A percentile compares a stretch with the other conserved stretches of the same genome.
Evolutionary conservation across 1,284 basidiomycete species (phyloP).

Genomic region (Naganishia albida): DNA sequence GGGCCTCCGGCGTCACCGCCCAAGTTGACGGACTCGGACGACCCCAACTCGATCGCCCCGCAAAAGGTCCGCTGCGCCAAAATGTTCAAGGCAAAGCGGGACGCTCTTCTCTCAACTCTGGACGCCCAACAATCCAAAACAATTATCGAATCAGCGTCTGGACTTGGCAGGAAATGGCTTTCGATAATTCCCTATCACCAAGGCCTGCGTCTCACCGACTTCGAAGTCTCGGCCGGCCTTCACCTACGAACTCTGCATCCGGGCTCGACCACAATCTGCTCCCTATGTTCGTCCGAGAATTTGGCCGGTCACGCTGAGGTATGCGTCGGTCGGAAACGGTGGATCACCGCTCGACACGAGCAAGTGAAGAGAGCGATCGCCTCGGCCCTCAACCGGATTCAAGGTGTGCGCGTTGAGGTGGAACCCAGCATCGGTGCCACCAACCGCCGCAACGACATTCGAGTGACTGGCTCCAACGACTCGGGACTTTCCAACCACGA

Average conservation of each 20-base stretch:
- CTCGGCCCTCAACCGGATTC: not conserved
- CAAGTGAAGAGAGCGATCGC: not conserved
- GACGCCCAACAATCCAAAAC: slow-evolving; percentile 2
- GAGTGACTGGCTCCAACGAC: not conserved
- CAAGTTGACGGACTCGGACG: no score
- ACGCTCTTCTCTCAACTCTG: not conserved
- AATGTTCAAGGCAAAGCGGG: not conserved
- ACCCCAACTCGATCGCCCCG: no score
- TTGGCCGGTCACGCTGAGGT: slow-evolving; percentile 3
- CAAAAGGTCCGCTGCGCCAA: no score
- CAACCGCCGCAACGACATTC: slow-evolving; percentile 1
- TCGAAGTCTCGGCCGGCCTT: slow-evolving; percentile 1
- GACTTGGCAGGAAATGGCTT: not conserved
- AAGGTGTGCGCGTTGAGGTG: not conserved
- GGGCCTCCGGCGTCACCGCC: no score
- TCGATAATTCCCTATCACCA: slow-evolving; percentile 2
- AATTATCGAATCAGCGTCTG: slow-evolving; percentile 6
- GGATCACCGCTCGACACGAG: slow-evolving; percentile 1
- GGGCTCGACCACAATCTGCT: not conserved
- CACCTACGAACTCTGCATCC: slow-evolving; percentile 7
- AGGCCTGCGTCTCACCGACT: not conserved
- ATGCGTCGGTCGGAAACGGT: not conserved
- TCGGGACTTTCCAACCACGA: not conserved
- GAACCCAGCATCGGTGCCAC: slow-evolving; percentile 7
- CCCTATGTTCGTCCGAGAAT: not conserved